A percentile compares a stretch with the other conserved stretches of the same genome.
Conservation (phyloP, 164 flowering plant genomes). For the Berberis thunbergii region DNA sequence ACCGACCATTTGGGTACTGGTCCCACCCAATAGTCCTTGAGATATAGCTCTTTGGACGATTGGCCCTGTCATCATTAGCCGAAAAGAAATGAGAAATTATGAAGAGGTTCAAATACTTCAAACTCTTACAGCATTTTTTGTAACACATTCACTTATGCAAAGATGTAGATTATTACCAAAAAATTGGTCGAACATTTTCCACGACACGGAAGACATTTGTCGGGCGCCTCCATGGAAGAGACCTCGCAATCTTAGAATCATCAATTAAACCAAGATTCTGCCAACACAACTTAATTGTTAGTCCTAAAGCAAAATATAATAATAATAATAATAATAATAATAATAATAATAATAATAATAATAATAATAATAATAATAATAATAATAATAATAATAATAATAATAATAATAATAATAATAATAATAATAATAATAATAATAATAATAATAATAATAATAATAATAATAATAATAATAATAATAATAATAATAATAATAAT, state of each 20-base stretch:
- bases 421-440: too few relatives aligned
- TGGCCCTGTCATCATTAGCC: conserved; percentile 55
- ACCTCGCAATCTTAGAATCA: conserved; percentile 70
- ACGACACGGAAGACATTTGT: conserved; percentile 70
- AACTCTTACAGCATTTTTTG: background rate
- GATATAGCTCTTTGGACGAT: conserved; percentile 91
- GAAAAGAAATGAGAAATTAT: conserved; percentile 2
- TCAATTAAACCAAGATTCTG: conserved; percentile 96
- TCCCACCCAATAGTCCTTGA: conserved; percentile 85
- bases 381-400: too few relatives aligned
- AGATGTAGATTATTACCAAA: conserved; percentile 49
- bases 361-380: too few relatives aligned
- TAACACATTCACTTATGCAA: background rate
- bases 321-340: too few relatives aligned
- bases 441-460: too few relatives aligned
- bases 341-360: too few relatives aligned
- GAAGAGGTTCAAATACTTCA: background rate
- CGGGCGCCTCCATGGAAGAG: conserved; percentile 91
- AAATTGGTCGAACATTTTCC: conserved; percentile 94
- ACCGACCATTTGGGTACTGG: conserved; percentile 80
- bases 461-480: too few relatives aligned
- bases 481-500: too few relatives aligned
- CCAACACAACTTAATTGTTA: conserved; percentile 8
- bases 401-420: too few relatives aligned
- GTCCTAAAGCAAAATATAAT: background rate